A percentile compares a stretch with the other conserved stretches of the same genome.
These are phyloP conservation scores for Ilex aquifolium DNA, from an alignment of 257 asterid species.

Conservation along the genomic window DNA sequence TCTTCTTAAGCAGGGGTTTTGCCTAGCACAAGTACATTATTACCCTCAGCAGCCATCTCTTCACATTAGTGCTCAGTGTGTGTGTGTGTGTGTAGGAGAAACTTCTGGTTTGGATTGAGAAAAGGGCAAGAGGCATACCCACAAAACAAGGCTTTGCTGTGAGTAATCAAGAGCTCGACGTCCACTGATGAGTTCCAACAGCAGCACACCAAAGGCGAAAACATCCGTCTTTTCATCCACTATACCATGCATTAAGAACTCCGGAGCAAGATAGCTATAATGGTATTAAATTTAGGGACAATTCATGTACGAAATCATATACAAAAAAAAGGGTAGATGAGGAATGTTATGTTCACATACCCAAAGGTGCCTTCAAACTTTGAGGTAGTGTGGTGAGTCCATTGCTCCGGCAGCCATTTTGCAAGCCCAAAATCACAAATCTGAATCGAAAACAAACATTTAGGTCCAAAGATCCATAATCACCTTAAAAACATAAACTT, in stretches of 20 bases:
- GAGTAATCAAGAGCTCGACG: conserved; percentile 92
- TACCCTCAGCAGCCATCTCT: not conserved
- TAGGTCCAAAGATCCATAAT: conserved; percentile 7
- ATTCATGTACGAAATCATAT: not conserved
- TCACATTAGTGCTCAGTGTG: not conserved
- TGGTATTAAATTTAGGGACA: not conserved
- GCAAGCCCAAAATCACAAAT: conserved; percentile 77
- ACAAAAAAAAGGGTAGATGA: not conserved
- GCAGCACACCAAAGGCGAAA: conserved; percentile 79
- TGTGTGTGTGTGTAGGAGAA: not conserved
- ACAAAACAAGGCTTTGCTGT: conserved; percentile 90
- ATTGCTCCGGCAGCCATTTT: conserved; percentile 64
- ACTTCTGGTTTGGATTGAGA: not conserved
- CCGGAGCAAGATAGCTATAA: conserved; percentile 85
- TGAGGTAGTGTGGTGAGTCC: conserved; percentile 54
- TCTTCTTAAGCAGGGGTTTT: conserved; percentile 83
- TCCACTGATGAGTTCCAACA: conserved; percentile 85
- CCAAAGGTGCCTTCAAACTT: conserved; percentile 75
- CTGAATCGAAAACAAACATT: conserved; percentile 19
- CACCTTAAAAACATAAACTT: conserved; percentile 1
- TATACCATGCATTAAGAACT: conserved; percentile 94
- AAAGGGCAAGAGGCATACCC: conserved; percentile 49
- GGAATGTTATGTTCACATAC: conserved; percentile 16
- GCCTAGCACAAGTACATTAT: conserved; percentile 36
- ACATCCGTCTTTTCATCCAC: conserved; percentile 88